Percentiles rank a stretch among this genome's conserved stretches.
These are phyloP conservation scores for Nicotiana tomentosiformis DNA, from an alignment of 257 asterid genomes.

Conservation along the genomic window DNA sequence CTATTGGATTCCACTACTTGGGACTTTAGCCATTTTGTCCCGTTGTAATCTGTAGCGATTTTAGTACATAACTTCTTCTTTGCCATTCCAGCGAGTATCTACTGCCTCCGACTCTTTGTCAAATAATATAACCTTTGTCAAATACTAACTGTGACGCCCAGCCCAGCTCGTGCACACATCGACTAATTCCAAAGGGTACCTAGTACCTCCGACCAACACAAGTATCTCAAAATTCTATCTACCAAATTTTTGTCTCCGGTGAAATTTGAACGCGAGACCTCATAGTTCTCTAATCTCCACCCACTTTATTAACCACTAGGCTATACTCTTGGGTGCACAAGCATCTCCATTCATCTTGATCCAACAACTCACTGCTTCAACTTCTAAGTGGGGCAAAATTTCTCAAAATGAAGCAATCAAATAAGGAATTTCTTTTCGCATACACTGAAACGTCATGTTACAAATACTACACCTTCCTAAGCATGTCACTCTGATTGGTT, in stretches of 20 bases:
- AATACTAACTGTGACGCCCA: too few relatives aligned
- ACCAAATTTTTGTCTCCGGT: too few relatives aligned
- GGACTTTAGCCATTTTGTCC: not conserved
- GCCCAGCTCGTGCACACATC: too few relatives aligned
- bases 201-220: too few relatives aligned
- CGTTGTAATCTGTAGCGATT: not conserved
- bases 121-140: too few relatives aligned
- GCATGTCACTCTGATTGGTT: not conserved
- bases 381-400: not conserved
- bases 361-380: not conserved
- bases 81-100: not conserved
- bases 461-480: not conserved
- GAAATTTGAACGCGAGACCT: too few relatives aligned
- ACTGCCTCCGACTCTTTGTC: too few relatives aligned
- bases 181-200: too few relatives aligned
- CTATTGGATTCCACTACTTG: not conserved
- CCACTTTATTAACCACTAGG: too few relatives aligned
- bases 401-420: not conserved
- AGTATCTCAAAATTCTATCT: too few relatives aligned
- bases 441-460: slow-evolving; percentile 1
- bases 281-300: too few relatives aligned
- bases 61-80: not conserved
- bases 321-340: not conserved
- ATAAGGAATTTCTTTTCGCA: not conserved
- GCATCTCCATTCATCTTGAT: not conserved